Conservation (phyloP, 768 basidiomycete species). For the Mycena vitilis region DNA sequence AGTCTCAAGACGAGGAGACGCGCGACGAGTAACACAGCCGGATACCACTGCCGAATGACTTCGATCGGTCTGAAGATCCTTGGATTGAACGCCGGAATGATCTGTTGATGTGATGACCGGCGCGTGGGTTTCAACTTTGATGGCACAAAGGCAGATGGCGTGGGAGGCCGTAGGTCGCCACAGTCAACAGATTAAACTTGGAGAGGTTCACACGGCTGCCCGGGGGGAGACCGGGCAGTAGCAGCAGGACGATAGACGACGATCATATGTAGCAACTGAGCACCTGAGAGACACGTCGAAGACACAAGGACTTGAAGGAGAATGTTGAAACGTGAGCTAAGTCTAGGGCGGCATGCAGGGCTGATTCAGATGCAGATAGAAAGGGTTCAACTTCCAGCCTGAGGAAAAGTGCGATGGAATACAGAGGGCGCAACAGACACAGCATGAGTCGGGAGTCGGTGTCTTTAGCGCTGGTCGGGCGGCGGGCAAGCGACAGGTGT, state of each 20-base stretch:
- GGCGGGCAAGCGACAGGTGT: constrained; percentile 15
- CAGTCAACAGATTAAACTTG: constrained; percentile 2
- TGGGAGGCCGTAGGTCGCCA: too few species aligned
- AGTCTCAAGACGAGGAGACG: constrained; percentile 5
- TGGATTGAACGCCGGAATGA: not conserved
- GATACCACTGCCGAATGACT: constrained; percentile 16
- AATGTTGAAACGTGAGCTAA: constrained; percentile 20
- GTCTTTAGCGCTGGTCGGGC: constrained; percentile 24
- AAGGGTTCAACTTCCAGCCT: not conserved
- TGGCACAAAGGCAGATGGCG: too few species aligned
- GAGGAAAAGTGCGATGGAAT: constrained; percentile 11
- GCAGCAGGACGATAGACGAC: constrained; percentile 16
- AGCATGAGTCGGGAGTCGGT: constrained; percentile 26
- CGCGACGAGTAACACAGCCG: constrained; percentile 27
- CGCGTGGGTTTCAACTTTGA: not conserved
- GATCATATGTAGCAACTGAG: constrained; percentile 11
- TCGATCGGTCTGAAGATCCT: constrained; percentile 24
- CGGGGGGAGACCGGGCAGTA: too few species aligned
- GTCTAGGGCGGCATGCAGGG: not conserved
- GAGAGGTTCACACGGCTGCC: constrained; percentile 16
- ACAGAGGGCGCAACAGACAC: constrained; percentile 19
- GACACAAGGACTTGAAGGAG: not conserved
- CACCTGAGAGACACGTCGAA: constrained; percentile 14
- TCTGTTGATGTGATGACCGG: too few species aligned
- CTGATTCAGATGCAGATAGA: constrained; percentile 12